Evolutionary conservation across 495 filamentous ascomycete species (phyloP).

Genomic region (Penicillium arizonense): DNA sequence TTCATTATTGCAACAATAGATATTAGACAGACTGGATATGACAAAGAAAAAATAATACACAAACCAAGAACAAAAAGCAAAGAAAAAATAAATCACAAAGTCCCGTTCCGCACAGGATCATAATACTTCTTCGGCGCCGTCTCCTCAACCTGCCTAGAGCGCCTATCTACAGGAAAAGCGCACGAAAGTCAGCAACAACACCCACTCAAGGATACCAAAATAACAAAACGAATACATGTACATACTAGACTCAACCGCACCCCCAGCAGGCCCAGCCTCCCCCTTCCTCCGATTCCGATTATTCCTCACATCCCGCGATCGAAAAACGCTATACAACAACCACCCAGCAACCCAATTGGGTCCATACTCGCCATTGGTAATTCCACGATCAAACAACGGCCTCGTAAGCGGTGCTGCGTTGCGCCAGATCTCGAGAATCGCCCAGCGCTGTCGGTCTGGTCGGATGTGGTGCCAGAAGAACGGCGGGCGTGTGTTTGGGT

Average conservation of each 20-base stretch:
- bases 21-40: not conserved
- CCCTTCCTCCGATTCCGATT: conserved; percentile 47
- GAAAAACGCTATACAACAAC: conserved; percentile 59
- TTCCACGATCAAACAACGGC: conserved; percentile 37
- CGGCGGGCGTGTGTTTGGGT: conserved; percentile 34
- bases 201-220: not conserved
- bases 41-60: not conserved
- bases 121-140: conserved; percentile 39
- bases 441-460: conserved; percentile 40
- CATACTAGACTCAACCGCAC: conserved; percentile 26
- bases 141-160: conserved; percentile 20
- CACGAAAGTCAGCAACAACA: not conserved
- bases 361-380: conserved; percentile 40
- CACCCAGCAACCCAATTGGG: conserved; percentile 59
- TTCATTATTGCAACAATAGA: conserved; percentile 2
- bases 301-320: conserved; percentile 56
- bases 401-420: conserved; percentile 37
- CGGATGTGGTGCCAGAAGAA: conserved; percentile 50
- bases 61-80: not conserved
- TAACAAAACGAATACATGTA: not conserved
- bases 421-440: conserved; percentile 40
- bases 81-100: conserved; percentile 14
- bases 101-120: conserved; percentile 46
- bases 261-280: conserved; percentile 16
- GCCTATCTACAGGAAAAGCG: conserved; percentile 17